These are phyloP conservation scores for Fusarium xylarioides DNA, from an alignment of 2,329 filamentous ascomycete genomes.

Conservation along the genomic window DNA sequence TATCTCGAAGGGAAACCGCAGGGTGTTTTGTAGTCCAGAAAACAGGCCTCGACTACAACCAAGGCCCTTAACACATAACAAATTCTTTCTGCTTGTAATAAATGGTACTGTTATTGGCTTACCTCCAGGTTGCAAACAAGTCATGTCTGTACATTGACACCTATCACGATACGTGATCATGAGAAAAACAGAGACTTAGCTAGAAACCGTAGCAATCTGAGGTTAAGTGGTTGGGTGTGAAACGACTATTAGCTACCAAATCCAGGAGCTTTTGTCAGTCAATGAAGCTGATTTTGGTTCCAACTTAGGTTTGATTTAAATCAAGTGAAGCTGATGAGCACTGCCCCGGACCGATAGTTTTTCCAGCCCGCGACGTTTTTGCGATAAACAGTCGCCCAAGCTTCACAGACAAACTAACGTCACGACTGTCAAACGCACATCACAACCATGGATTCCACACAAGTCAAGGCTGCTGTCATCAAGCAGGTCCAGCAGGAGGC, in stretches of 20 bases:
- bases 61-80: not conserved
- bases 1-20: not conserved
- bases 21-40: not conserved
- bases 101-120: not conserved
- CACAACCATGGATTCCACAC: conserved; percentile 64
- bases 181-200: not conserved
- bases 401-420: conserved; percentile 19
- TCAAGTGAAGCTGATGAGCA: conserved; percentile 14
- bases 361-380: conserved; percentile 12
- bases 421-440: conserved; percentile 30
- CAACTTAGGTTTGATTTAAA: no score
- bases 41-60: not conserved
- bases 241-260: not conserved
- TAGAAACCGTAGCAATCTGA: not conserved
- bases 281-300: not conserved
- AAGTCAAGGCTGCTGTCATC: conserved; percentile 69
- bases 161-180: not conserved
- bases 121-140: not conserved
- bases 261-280: not conserved
- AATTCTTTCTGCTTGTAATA: not conserved
- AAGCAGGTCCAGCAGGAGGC: conserved; percentile 71
- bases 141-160: not conserved
- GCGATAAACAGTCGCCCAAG: conserved; percentile 22
- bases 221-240: not conserved
- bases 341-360: conserved; percentile 21